Percentiles rank a stretch among this genome's conserved stretches.
Evolutionary conservation across 1,139 yeast species (phyloP).

Genomic region (Diutina catenulata): DNA sequence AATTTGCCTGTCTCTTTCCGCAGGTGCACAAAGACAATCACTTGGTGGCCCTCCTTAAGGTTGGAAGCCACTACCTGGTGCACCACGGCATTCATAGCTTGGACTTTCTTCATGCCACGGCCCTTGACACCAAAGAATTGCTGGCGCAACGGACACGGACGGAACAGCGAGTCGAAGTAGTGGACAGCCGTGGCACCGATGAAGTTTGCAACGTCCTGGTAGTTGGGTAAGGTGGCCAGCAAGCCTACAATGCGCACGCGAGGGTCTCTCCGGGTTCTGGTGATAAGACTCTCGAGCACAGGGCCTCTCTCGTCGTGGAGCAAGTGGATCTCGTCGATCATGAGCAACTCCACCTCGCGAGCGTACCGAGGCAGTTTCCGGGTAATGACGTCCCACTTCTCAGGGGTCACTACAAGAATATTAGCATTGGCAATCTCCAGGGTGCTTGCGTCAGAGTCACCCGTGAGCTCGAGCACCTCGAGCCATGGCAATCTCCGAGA

Average conservation of each 20-base stretch:
- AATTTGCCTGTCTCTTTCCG: slow-evolving; percentile 86
- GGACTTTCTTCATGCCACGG: not conserved
- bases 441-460: slow-evolving; percentile 73
- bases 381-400: slow-evolving; percentile 98
- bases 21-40: slow-evolving; percentile 95
- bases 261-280: slow-evolving; percentile 71
- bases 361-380: slow-evolving; percentile 78
- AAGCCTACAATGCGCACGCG: slow-evolving; percentile 77
- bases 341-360: slow-evolving; percentile 69
- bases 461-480: slow-evolving; percentile 78
- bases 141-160: slow-evolving; percentile 92
- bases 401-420: slow-evolving; percentile 85
- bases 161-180: slow-evolving; percentile 82
- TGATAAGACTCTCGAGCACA: slow-evolving; percentile 90
- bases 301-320: slow-evolving; percentile 98
- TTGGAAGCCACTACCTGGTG: slow-evolving; percentile 20
- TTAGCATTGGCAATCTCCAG: slow-evolving; percentile 74
- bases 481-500: slow-evolving; percentile 56
- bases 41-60: slow-evolving; percentile 67
- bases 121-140: slow-evolving; percentile 61
- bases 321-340: slow-evolving; percentile 93
- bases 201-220: slow-evolving; percentile 89
- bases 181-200: slow-evolving; percentile 91
- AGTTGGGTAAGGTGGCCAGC: slow-evolving; percentile 94
- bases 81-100: not conserved